These are phyloP conservation scores for Lentinula aciculospora DNA, from an alignment of 768 basidiomycete species.

Conservation along the genomic window DNA sequence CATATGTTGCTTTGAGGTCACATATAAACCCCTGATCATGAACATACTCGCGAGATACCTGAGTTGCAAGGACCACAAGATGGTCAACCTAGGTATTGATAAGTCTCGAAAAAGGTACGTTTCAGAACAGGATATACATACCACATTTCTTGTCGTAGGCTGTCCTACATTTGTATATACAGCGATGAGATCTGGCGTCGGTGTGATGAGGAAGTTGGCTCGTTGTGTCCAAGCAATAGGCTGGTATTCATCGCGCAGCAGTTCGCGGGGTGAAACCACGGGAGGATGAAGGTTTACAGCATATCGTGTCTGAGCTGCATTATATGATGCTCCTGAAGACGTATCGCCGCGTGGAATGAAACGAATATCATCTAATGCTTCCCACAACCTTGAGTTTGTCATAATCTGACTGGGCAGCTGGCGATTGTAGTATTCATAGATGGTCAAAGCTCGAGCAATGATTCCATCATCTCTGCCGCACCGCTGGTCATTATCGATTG, in stretches of 20 bases:
- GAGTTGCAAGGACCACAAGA: constrained; percentile 25
- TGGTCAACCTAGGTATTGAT: constrained; percentile 30
- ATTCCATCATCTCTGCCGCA: background rate
- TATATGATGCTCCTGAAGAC: background rate
- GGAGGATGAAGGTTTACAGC: constrained; percentile 19
- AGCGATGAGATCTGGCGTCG: constrained; percentile 23
- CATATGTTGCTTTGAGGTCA: constrained; percentile 38
- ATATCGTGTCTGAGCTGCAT: constrained; percentile 13
- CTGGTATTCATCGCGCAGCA: constrained; percentile 31
- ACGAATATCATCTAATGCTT: constrained; percentile 22
- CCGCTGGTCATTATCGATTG: background rate
- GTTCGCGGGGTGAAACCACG: constrained; percentile 31
- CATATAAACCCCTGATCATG: constrained; percentile 21
- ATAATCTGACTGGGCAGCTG: background rate
- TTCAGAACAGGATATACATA: constrained; percentile 18
- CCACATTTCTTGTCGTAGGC: constrained; percentile 37
- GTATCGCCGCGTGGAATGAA: constrained; percentile 34
- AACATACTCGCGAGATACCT: constrained; percentile 21
- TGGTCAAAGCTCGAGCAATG: background rate
- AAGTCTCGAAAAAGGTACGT: background rate
- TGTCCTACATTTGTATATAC: constrained; percentile 32
- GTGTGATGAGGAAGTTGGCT: constrained; percentile 24
- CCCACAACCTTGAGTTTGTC: constrained; percentile 18
- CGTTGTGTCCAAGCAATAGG: constrained; percentile 46
- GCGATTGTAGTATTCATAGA: constrained; percentile 2